Evolutionary conservation across 176 grass and related monocot genomes (phyloP).

Genomic region (Tillandsia fasciculata): DNA sequence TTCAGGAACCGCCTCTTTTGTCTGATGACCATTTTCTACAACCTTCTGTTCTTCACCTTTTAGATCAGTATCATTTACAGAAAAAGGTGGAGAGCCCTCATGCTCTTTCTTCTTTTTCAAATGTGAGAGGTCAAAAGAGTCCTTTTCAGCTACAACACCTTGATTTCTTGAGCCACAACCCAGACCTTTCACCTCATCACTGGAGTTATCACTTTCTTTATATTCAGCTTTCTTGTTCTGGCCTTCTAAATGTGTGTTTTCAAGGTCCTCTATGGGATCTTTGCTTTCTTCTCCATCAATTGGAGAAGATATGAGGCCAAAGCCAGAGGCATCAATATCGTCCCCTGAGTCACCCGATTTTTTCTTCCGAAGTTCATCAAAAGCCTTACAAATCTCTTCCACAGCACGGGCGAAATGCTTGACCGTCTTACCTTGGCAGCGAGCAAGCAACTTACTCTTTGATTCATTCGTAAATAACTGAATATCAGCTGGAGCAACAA

Average conservation of each 20-base stretch:
- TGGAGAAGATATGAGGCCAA: not conserved
- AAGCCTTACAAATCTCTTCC: constrained; percentile 75
- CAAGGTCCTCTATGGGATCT: constrained; percentile 30
- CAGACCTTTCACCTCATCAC: constrained; percentile 25
- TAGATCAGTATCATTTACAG: constrained; percentile 21
- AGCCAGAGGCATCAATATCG: not conserved
- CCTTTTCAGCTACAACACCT: constrained; percentile 20
- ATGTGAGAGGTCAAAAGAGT: constrained; percentile 14
- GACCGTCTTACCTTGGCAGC: constrained; percentile 47
- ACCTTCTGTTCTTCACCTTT: constrained; percentile 25
- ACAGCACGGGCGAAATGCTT: constrained; percentile 61
- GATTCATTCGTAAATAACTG: constrained; percentile 64
- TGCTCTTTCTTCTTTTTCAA: constrained; percentile 35
- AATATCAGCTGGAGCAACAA: constrained; percentile 71
- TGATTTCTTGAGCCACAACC: constrained; percentile 18
- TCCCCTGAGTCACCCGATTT: constrained; percentile 2
- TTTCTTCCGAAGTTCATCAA: constrained; percentile 37
- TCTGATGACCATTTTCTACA: constrained; percentile 25
- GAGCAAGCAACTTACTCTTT: constrained; percentile 48
- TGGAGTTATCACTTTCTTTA: constrained; percentile 26
- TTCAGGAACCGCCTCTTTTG: constrained; percentile 26
- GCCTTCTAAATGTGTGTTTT: constrained; percentile 32
- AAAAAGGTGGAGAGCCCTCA: not conserved
- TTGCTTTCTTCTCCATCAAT: constrained; percentile 29
- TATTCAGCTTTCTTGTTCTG: constrained; percentile 25